Evolutionary conservation across 2,329 filamentous ascomycete genomes (phyloP).

Genomic region (Lecanicillium sp.): DNA sequence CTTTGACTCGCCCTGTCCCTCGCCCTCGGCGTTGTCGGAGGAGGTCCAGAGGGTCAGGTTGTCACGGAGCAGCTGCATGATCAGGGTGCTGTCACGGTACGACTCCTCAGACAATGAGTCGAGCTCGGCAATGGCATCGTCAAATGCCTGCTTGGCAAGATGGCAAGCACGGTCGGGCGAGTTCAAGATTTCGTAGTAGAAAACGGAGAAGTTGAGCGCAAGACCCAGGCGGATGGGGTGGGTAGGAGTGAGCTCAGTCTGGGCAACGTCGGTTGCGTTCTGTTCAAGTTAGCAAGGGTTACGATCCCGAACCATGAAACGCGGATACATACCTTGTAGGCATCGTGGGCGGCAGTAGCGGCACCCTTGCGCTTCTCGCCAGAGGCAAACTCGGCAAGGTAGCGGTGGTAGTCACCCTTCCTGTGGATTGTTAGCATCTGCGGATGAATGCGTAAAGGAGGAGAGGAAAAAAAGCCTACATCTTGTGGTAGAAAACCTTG

Average conservation of each 20-base stretch:
- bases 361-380: constrained; percentile 88
- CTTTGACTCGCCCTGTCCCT: constrained; percentile 53
- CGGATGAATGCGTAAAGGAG: background rate
- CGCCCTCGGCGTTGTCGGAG: constrained; percentile 75
- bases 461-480: constrained; percentile 51
- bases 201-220: constrained; percentile 97
- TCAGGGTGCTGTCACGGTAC: constrained; percentile 97
- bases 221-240: constrained; percentile 97
- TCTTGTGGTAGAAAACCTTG: constrained; percentile 99
- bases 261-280: constrained; percentile 96
- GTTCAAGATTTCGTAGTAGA: constrained; percentile 99
- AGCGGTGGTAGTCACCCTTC: constrained; percentile 97
- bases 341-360: constrained; percentile 81
- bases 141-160: constrained; percentile 97
- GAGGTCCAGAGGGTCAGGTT: constrained; percentile 98
- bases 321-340: constrained; percentile 74
- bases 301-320: constrained; percentile 9
- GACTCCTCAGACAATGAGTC: constrained; percentile 97
- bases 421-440: constrained; percentile 35
- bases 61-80: constrained; percentile 98
- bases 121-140: constrained; percentile 97
- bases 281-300: constrained; percentile 26
- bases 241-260: constrained; percentile 93
- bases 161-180: constrained; percentile 96
- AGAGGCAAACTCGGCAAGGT: constrained; percentile 86